Evolutionary conservation across 148 eudicot genomes (phyloP), one percentile per base, ranked within the genome.

Genomic region (Salicornia ramosissima): DNA sequence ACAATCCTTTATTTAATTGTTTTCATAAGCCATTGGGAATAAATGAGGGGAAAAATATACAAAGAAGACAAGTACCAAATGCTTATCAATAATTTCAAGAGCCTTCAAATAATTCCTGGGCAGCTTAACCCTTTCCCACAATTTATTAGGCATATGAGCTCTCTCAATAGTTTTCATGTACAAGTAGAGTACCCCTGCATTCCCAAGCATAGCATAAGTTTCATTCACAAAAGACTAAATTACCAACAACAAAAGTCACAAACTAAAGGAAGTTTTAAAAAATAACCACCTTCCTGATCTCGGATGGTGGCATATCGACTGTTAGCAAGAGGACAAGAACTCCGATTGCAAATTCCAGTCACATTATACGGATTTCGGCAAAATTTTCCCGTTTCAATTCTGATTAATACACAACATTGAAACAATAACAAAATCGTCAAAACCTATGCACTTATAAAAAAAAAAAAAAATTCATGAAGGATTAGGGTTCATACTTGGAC

Each of bases 301-400:
- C 94, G 87, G 42, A 93, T 93, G 14, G 98, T 93, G 22, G 85
- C 95, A 28, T 94, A 90, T 26, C 99, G 91, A 74, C 97, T 94
- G 60, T 94, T 94, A 31, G 99, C 93, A 4, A 94, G 96, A 55
- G 99, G 97, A 79, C 99, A 94, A 10, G 99, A 94, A 84, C 99
- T 94, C 77, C 99, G 92, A 71, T 94, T 94, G 72, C 99, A 94
- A 26, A 89, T 69, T 52, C 99, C 99, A 30, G 99, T 94, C 47
- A 90, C 90, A 64, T 90, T 90, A 73, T 90, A 94, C 0, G 96
- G 97, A 62, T 94, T 94, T 22, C 97, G 99, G 59, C 97, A 88
- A 73, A 94, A 94, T 63, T 79, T 88, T 43, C 92, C 92, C 19
- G 96, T 91, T 34, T 86, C 87, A 73, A 94, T 90, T 77, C 98